Conservation (phyloP, 2,329 filamentous ascomycete species). For the Cladophialophora bantiana region DNA sequence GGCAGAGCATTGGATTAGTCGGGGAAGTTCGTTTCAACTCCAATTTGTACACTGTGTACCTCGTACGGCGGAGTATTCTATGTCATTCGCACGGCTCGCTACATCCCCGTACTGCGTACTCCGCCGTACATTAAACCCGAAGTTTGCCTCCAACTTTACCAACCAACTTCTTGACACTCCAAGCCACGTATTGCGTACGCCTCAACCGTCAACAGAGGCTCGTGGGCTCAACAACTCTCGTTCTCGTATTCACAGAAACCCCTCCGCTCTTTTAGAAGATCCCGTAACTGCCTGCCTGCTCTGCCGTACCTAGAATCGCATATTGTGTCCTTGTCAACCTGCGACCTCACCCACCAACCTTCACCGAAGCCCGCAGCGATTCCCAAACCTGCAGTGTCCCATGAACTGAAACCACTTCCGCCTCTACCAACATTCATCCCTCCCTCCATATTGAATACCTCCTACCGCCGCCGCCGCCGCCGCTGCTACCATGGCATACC, state of each 20-base stretch:
- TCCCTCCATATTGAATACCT: background rate
- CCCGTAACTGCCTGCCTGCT: background rate
- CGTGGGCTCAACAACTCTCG: background rate
- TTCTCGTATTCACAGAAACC: background rate
- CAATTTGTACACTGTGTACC: too few species aligned
- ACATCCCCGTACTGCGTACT: background rate
- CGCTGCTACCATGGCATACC: slow-evolving; percentile 16
- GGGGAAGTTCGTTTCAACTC: too few species aligned
- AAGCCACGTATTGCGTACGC: background rate
- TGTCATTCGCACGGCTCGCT: background rate
- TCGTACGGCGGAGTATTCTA: too few species aligned
- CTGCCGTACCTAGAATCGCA: background rate
- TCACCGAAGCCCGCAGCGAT: background rate
- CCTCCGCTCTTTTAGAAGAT: background rate
- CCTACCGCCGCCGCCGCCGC: background rate
- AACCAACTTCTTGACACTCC: slow-evolving; percentile 1
- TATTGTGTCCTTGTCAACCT: background rate
- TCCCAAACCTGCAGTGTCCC: background rate
- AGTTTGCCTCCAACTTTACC: too few species aligned
- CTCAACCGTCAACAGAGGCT: background rate
- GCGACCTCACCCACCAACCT: background rate
- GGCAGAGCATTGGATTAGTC: too few species aligned
- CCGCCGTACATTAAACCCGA: too few species aligned
- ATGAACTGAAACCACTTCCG: background rate
- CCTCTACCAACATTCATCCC: background rate